These are phyloP conservation scores for Chalciporus chontae DNA, from an alignment of 768 basidiomycete genomes.

Conservation along the genomic window DNA sequence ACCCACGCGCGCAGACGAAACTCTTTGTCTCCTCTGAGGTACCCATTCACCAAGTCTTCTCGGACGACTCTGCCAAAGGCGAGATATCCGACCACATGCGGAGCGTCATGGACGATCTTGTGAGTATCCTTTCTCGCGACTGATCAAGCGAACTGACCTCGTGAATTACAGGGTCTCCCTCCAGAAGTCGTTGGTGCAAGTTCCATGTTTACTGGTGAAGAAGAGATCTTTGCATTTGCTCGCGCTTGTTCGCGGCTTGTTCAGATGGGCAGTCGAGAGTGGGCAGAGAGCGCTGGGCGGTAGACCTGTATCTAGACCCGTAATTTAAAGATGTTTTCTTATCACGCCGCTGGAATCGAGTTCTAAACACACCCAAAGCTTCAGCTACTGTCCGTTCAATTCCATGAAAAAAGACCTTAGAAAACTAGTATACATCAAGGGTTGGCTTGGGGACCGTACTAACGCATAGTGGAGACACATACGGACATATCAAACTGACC, in stretches of 20 bases:
- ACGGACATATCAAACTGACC: conserved; percentile 1
- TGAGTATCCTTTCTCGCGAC: conserved; percentile 32
- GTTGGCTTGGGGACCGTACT: conserved; percentile 13
- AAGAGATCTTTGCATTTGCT: conserved; percentile 96
- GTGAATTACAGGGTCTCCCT: conserved; percentile 63
- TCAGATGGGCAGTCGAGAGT: conserved; percentile 89
- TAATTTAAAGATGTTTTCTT: not conserved
- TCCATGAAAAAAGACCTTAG: conserved; percentile 1
- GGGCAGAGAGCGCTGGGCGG: conserved; percentile 51
- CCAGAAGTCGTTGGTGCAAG: conserved; percentile 73
- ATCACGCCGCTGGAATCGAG: not conserved
- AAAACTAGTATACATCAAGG: conserved; percentile 27
- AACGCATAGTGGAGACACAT: conserved; percentile 21
- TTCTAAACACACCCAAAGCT: not conserved
- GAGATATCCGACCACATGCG: conserved; percentile 82
- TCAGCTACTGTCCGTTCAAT: conserved; percentile 4
- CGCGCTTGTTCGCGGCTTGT: conserved; percentile 85
- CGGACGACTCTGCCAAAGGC: conserved; percentile 52
- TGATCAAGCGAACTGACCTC: not conserved
- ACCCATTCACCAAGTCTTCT: conserved; percentile 87
- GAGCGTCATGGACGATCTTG: conserved; percentile 93
- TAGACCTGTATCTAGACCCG: not conserved
- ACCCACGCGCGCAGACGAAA: conserved; percentile 72
- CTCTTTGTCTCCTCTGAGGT: conserved; percentile 91
- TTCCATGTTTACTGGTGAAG: conserved; percentile 93